Conservation (phyloP, 208 protist genomes). For the Wallacemonas sp. region DNA sequence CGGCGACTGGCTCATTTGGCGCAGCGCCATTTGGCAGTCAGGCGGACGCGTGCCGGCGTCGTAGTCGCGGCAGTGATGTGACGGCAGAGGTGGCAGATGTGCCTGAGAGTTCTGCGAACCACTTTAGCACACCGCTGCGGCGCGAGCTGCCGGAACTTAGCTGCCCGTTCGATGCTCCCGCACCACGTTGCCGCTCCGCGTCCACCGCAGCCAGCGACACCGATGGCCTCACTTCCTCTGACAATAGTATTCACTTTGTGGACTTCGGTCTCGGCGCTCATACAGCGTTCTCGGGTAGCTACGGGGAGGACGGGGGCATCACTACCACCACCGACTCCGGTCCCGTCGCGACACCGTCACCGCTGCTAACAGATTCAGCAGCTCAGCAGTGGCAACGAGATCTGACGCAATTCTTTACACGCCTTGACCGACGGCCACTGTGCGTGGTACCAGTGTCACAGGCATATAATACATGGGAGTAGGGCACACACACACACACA, state of each 20-base stretch:
- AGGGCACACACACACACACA: too few species aligned
- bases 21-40: too few species aligned
- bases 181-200: background rate
- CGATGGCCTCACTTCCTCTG: constrained; percentile 5
- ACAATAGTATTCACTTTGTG: constrained; percentile 1
- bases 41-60: background rate
- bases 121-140: background rate
- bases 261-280: background rate
- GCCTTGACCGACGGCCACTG: constrained; percentile 35
- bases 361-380: constrained; percentile 22
- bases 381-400: constrained; percentile 37
- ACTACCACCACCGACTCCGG: background rate
- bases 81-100: background rate
- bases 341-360: background rate
- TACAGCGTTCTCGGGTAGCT: background rate
- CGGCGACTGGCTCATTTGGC: too few species aligned
- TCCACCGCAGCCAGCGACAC: background rate
- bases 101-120: background rate
- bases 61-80: background rate
- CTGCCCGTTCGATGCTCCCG: background rate
- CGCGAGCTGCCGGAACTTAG: background rate
- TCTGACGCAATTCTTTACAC: constrained; percentile 43
- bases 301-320: background rate
- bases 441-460: constrained; percentile 12
- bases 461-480: background rate